Base-by-base conservation (phyloP, 225 moss, liverwort and hornwort species). In the Straminergon stramineum region DNA sequence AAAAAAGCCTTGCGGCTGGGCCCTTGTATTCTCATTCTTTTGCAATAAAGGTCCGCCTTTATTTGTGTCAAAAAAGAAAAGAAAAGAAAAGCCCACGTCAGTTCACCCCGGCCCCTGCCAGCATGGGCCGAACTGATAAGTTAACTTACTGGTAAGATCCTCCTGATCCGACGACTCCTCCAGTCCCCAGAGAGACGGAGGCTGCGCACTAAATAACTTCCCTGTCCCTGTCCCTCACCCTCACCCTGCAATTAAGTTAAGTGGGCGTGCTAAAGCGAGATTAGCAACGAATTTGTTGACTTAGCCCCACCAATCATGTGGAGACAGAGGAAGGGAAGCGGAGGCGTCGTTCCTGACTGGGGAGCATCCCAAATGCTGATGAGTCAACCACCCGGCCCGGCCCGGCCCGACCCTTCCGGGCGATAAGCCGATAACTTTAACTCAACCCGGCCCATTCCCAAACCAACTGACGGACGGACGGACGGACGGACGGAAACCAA, bases 221-320 rank as follows among this genome's bases (percentile, higher is more conserved):
- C 5, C 48, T 48, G 6, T 48, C 48, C 48, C 9, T 48, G 48
- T 48, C 48, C 48, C 48, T 48, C 48, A 9, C 48, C 48, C 48
- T 48, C 7, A 6, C 48, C 48, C n/a, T n/a, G 24, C 56, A 81
- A 43, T 43, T 61, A 41, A 61, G 61, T 3, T 13, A 85, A 85
- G 31, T 6, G 76, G 43, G 27, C 86, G 28, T 51, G 39, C 71
- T 73, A 77, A 77, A 16, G 53, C 52, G 55, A 22, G 86, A 74
- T 91, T 84, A 87, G 91, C 91, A 87, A 87, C 80, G 60, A 65
- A 53, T 84, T 58, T 70, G 83, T 63, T 87, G 91, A 84, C 57
- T 89, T 81, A 85, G 66, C 27, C n/a, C 8, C 4, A 7, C 28
- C 66, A 85, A 88, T 85, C 85, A 87, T 86, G 89, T 45, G 55